A percentile compares a stretch with the other conserved stretches of the same genome.
Evolutionary conservation across 2,329 filamentous ascomycete species (phyloP).

Genomic region (Colletotrichum lini): DNA sequence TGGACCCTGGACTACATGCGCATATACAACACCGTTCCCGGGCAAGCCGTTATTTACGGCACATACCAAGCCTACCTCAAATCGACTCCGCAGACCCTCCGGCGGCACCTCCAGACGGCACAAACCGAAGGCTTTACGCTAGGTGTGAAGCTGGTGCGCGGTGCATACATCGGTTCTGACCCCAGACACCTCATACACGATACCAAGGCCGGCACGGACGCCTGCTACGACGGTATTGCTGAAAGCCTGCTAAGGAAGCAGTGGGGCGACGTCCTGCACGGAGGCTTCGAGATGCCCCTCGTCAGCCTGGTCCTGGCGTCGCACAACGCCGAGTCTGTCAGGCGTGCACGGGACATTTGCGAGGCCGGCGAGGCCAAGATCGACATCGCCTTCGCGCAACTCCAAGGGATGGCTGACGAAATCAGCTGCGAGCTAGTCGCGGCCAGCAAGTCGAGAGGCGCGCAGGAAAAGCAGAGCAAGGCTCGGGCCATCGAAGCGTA

Average conservation of each 20-base stretch:
- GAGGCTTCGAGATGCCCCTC: constrained; percentile 64
- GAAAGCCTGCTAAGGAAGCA: constrained; percentile 75
- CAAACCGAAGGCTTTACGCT: constrained; percentile 73
- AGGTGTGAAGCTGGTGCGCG: constrained; percentile 82
- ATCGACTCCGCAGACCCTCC: constrained; percentile 69
- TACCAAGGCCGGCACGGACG: constrained; percentile 79
- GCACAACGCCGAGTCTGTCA: constrained; percentile 84
- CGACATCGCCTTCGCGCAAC: constrained; percentile 54
- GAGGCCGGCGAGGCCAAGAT: constrained; percentile 59
- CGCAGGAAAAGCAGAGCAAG: constrained; percentile 14
- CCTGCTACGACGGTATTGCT: constrained; percentile 80
- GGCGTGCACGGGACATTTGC: constrained; percentile 67
- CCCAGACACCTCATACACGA: constrained; percentile 79
- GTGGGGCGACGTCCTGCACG: constrained; percentile 62
- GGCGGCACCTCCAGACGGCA: constrained; percentile 72
- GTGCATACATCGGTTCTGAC: constrained; percentile 80
- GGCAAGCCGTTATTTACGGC: constrained; percentile 81
- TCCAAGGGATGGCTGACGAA: constrained; percentile 88
- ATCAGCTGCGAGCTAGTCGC: constrained; percentile 76
- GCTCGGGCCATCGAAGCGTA: constrained; percentile 57
- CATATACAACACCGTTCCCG: constrained; percentile 76
- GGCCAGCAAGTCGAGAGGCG: constrained; percentile 29
- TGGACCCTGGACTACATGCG: constrained; percentile 85
- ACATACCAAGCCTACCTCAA: constrained; percentile 87
- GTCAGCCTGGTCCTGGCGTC: constrained; percentile 82